Conservation (phyloP, 306 rosid species). For the Dalbergia cochinchinensis region DNA sequence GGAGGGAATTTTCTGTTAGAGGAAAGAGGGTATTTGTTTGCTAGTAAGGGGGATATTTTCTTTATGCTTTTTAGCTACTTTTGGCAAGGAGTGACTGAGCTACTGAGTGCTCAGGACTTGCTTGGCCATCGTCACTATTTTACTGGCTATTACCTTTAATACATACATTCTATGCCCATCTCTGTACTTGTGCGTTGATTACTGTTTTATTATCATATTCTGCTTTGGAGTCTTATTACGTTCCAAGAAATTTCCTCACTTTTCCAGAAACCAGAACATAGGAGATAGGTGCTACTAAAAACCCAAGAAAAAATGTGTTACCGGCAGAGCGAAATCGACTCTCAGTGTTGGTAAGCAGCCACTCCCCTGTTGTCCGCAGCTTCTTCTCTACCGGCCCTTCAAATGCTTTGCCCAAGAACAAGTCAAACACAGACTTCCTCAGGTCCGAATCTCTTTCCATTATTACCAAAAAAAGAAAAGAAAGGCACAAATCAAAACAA, state of each 20-base stretch:
- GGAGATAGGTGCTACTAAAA: background rate
- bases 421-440: constrained; percentile 58
- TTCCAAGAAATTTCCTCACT: background rate
- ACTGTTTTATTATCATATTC: no score
- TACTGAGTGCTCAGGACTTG: no score
- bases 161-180: no score
- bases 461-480: background rate
- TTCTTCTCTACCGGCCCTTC: constrained; percentile 76
- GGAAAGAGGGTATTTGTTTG: no score
- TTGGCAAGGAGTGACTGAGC: no score
- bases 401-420: constrained; percentile 55
- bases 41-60: no score
- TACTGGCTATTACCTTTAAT: no score
- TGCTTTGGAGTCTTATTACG: no score
- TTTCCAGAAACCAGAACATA: background rate
- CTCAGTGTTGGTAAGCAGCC: constrained; percentile 64
- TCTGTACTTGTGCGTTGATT: no score
- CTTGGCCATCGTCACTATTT: no score
- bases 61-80: no score
- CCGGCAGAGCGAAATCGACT: constrained; percentile 58
- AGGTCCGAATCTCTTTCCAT: constrained; percentile 58
- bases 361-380: constrained; percentile 80
- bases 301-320: constrained; percentile 6
- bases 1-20: no score
- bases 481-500: background rate